Evolutionary conservation across 2,329 filamentous ascomycete species (phyloP).

Genomic region (Cladosporium oxysporum): DNA sequence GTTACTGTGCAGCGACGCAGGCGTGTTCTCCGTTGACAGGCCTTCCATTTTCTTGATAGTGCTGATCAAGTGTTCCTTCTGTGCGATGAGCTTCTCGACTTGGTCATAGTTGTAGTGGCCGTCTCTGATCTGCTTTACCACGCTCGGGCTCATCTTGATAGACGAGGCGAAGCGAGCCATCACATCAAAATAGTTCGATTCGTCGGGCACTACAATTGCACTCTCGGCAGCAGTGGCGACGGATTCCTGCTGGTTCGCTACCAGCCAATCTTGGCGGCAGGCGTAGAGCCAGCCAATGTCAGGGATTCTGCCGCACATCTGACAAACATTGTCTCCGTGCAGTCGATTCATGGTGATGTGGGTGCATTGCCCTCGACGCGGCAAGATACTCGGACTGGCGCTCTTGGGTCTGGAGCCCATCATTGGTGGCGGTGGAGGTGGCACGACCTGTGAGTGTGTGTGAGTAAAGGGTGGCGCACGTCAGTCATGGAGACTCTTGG

Average conservation of each 20-base stretch:
- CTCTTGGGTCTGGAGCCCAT: not conserved
- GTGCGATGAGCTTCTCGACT: slow-evolving; percentile 42
- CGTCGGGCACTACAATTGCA: not conserved
- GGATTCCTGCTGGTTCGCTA: slow-evolving; percentile 2
- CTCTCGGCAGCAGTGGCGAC: not conserved
- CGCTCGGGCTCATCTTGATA: slow-evolving; percentile 42
- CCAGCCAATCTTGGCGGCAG: slow-evolving; percentile 63
- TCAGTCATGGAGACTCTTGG: not conserved
- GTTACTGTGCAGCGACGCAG: not conserved
- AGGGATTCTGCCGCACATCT: slow-evolving; percentile 57
- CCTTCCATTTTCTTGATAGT: slow-evolving; percentile 27
- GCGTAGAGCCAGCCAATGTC: slow-evolving; percentile 71
- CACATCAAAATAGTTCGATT: slow-evolving; percentile 15
- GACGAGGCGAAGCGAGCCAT: slow-evolving; percentile 22
- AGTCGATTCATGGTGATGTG: slow-evolving; percentile 69
- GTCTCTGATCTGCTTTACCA: slow-evolving; percentile 44
- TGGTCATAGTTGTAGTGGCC: slow-evolving; percentile 48
- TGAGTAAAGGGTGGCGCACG: slow-evolving; percentile 20
- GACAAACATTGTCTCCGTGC: slow-evolving; percentile 59
- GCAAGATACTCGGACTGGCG: not conserved
- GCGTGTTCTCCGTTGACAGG: not conserved
- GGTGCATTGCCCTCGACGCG: slow-evolving; percentile 53
- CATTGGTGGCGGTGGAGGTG: slow-evolving; percentile 3
- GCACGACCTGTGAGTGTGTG: slow-evolving; percentile 22
- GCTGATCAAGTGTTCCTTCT: slow-evolving; percentile 42